Evolutionary conservation across 2,329 filamentous ascomycete species (phyloP).

Genomic region (Fusarium neocosmosporiellum): DNA sequence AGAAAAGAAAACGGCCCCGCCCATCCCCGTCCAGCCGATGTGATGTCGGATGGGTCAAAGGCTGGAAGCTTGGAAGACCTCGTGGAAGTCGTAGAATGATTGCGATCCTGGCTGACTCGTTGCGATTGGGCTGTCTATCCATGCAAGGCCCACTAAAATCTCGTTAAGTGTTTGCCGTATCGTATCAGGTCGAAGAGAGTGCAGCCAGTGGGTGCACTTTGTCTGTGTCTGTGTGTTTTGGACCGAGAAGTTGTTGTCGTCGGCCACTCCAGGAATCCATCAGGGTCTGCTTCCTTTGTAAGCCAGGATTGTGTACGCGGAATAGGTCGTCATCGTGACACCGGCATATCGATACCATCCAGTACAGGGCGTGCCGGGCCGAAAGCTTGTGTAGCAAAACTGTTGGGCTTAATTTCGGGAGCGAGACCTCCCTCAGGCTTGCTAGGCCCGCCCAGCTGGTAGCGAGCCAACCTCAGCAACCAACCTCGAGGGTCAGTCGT

Average conservation of each 20-base stretch:
- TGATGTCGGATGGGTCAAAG: conserved; percentile 17
- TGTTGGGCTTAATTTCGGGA: background rate
- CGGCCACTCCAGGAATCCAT: background rate
- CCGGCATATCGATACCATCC: background rate
- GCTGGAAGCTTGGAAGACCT: conserved; percentile 40
- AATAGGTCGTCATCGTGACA: conserved; percentile 13
- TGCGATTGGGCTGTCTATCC: conserved; percentile 17
- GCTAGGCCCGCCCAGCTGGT: background rate
- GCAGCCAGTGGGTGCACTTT: conserved; percentile 1
- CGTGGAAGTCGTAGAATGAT: conserved; percentile 29
- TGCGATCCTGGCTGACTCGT: conserved; percentile 19
- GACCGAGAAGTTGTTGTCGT: conserved; percentile 2
- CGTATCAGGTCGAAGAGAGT: conserved; percentile 21
- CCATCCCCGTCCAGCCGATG: background rate
- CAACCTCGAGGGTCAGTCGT: background rate
- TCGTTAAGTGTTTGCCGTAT: conserved; percentile 24
- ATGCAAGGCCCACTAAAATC: conserved; percentile 28
- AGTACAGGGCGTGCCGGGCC: background rate
- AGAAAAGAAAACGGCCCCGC: conserved; percentile 8
- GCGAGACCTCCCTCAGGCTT: background rate
- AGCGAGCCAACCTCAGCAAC: background rate
- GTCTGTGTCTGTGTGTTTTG: background rate
- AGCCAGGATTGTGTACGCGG: background rate
- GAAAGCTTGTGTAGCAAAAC: conserved; percentile 4
- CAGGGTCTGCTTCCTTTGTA: background rate